Base-by-base conservation (phyloP, 75 land plant species). In the Gnetum montanum region DNA sequence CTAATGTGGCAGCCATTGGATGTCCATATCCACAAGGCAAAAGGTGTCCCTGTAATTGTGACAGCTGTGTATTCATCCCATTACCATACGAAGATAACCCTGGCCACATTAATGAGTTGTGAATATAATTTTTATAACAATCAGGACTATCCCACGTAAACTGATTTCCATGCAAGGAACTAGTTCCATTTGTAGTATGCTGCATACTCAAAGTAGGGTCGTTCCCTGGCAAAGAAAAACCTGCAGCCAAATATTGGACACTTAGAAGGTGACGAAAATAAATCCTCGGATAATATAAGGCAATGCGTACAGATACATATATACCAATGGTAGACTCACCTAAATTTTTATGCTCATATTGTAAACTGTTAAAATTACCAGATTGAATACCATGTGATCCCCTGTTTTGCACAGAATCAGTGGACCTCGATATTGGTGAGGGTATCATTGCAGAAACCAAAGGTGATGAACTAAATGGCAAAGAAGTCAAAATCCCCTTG, bases 101-200 rank as follows among this genome's bases (percentile, higher is more conserved):
- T 31, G 85, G 57, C 90, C 89, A 88, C 44, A 81, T 60, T 54
- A 72, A 45, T 57, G 71, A 56, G 19, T 62, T 58, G 51, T 73
- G 72, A 16, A 67, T 59, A 25, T 69, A 80, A 23, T 68, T 70
- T 16, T 66, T 72, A 34, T 58, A 57, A 18, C 75, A 58, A 49
- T 61, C 71, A 24, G 73, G 61, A 49, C 65, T 79, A 7, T 57
- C 73, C 89, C 85, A 81, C 31, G 66, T 7, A 58, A 70, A 81
- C 28, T 70, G 82, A 46, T 66, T 70, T 15, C 75, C 77, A 50
- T 64, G 70, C 40, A 76, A 45, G 29, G 83, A 70, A 45, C 66
- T 57, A 35, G 58, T 86, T 31, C 85, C 78, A 81, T 68, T 74
- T 57, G 55, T 23, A 34, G 36, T 53, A 30, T 34, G 34, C 31